A percentile compares a stretch with the other conserved stretches of the same genome.
phyloP scores from a whole-genome alignment of 106 monocot genomes.

The Apostasia shenzhenica region DNA sequence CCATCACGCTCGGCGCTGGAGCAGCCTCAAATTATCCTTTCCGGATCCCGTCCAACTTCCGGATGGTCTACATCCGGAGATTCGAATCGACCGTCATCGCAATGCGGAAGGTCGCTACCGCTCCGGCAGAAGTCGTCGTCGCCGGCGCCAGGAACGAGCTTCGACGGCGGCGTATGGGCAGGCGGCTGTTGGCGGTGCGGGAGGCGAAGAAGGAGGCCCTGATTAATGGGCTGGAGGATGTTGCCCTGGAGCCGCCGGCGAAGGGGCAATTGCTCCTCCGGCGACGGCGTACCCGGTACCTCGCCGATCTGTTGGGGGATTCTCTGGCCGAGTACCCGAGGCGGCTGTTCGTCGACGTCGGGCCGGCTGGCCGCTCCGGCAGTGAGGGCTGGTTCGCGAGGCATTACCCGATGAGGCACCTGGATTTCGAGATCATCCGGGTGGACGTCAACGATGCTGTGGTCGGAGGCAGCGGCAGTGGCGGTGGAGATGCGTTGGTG shows the following conservation, averaged over 20 bases:
- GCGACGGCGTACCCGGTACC: conserved; percentile 30
- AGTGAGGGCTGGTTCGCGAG: conserved; percentile 43
- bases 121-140: neutral
- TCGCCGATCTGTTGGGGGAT: conserved; percentile 50
- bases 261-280: neutral
- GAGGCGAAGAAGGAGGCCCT: conserved; percentile 43
- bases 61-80: conserved; percentile 29
- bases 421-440: conserved; percentile 49
- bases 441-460: conserved; percentile 22
- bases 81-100: conserved; percentile 39
- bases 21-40: neutral
- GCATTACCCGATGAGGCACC: conserved; percentile 46
- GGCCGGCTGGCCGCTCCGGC: neutral
- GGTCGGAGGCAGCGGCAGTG: neutral
- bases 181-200: conserved; percentile 40
- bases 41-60: conserved; percentile 25
- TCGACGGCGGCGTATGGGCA: neutral
- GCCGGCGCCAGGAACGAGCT: neutral
- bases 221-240: conserved; percentile 41
- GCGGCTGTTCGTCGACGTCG: conserved; percentile 53
- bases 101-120: conserved; percentile 19
- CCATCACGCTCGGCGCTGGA: conserved; percentile 14
- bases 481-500: neutral
- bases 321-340: conserved; percentile 43
- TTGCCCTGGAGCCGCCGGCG: conserved; percentile 52